Evolutionary conservation across 2,329 filamentous ascomycete genomes (phyloP).

Genomic region (Anthostomella pinea): DNA sequence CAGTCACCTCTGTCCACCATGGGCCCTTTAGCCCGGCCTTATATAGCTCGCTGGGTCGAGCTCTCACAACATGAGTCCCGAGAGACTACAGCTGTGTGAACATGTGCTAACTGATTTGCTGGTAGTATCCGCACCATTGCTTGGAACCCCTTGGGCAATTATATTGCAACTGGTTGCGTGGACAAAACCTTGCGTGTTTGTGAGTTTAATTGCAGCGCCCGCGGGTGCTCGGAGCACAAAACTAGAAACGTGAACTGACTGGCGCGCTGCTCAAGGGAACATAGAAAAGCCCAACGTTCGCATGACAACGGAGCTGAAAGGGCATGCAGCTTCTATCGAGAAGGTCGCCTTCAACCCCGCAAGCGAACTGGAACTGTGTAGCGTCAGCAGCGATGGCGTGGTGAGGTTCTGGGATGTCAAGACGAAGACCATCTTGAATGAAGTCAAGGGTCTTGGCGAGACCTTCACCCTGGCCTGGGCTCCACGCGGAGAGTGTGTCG

Average conservation of each 20-base stretch:
- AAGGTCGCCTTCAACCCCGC: conserved; percentile 76
- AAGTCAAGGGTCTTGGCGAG: conserved; percentile 63
- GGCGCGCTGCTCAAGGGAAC: too few species aligned
- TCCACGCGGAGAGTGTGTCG: conserved; percentile 65
- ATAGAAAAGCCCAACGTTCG: conserved; percentile 71
- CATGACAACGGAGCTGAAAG: conserved; percentile 72
- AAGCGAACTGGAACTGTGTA: conserved; percentile 74
- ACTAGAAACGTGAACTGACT: too few species aligned
- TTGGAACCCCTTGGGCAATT: conserved; percentile 82
- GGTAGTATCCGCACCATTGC: conserved; percentile 72
- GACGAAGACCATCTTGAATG: conserved; percentile 66
- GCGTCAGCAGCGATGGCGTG: conserved; percentile 69
- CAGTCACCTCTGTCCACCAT: too few species aligned
- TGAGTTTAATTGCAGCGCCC: conserved; percentile 44
- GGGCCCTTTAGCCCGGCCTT: too few species aligned
- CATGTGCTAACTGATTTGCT: not conserved
- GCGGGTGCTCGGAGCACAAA: too few species aligned
- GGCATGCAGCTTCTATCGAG: conserved; percentile 64
- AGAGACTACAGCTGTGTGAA: too few species aligned
- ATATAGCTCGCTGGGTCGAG: not conserved
- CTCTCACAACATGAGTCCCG: too few species aligned
- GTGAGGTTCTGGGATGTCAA: conserved; percentile 80
- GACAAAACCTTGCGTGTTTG: conserved; percentile 73
- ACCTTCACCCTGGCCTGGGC: conserved; percentile 72
- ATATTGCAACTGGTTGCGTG: conserved; percentile 77